Conservation (phyloP, 345 rosid genomes). For the Citrus glauca region DNA sequence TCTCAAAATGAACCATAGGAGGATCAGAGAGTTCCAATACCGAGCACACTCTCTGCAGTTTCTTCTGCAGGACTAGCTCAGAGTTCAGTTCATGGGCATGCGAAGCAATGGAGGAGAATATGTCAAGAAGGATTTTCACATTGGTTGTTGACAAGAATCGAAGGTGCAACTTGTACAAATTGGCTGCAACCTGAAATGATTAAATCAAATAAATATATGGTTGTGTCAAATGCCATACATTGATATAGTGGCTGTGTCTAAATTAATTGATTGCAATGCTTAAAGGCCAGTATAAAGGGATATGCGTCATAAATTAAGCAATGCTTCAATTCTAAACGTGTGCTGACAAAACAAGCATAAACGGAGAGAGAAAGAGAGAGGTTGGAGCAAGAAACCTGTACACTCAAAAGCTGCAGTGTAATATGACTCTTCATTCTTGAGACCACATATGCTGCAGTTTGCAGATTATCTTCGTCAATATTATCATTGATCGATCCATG, state of each 20-base stretch:
- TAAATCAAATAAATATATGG: constrained; percentile 3
- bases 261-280: no score
- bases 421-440: constrained; percentile 84
- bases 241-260: no score
- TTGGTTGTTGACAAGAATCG: constrained; percentile 46
- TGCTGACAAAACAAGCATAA: neutral
- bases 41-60: constrained; percentile 68
- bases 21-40: constrained; percentile 73
- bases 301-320: neutral
- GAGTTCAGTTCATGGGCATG: constrained; percentile 69
- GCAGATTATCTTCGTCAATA: constrained; percentile 69
- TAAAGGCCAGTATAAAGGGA: neutral
- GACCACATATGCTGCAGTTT: constrained; percentile 68
- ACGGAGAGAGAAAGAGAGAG: neutral
- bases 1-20: constrained; percentile 84
- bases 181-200: constrained; percentile 62
- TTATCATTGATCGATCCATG: constrained; percentile 48
- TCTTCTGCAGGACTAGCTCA: constrained; percentile 48
- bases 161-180: constrained; percentile 50
- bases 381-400: constrained; percentile 48
- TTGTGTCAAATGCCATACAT: neutral
- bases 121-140: constrained; percentile 42
- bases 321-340: neutral
- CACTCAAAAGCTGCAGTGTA: constrained; percentile 62
- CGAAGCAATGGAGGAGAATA: constrained; percentile 56